phyloP scores from a whole-genome alignment of 176 grass and related monocot species.

The Aegilops bicornis region DNA sequence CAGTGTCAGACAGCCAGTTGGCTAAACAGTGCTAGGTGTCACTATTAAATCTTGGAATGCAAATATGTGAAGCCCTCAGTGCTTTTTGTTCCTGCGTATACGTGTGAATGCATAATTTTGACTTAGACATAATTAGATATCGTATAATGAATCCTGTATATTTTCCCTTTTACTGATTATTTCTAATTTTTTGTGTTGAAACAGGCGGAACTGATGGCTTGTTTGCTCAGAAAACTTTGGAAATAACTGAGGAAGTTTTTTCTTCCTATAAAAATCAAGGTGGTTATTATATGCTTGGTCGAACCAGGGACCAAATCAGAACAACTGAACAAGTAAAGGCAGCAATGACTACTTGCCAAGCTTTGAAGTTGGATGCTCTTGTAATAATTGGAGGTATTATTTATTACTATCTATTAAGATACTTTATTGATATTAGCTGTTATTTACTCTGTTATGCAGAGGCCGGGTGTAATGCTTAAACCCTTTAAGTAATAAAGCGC shows the following conservation, averaged over 20 bases:
- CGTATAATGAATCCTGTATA: not conserved
- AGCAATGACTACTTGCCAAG: constrained; percentile 52
- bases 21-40: not conserved
- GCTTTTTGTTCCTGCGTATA: not conserved
- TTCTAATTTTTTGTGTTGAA: constrained; percentile 43
- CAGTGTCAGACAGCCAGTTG: not conserved
- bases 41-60: not conserved
- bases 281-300: constrained; percentile 85
- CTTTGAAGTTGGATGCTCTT: constrained; percentile 69
- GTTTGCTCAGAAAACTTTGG: constrained; percentile 75
- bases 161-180: not conserved
- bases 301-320: constrained; percentile 79
- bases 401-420: not conserved
- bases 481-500: too few species aligned
- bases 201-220: constrained; percentile 73
- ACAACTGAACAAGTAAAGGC: constrained; percentile 81
- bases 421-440: constrained; percentile 23
- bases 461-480: too few species aligned
- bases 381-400: constrained; percentile 70
- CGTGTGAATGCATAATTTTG: not conserved
- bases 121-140: not conserved
- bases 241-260: constrained; percentile 63
- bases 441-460: not conserved
- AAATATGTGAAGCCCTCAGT: not conserved
- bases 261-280: constrained; percentile 89